Evolutionary conservation across 2,329 filamentous ascomycete genomes (phyloP).

Genomic region (Meredithiella fracta): DNA sequence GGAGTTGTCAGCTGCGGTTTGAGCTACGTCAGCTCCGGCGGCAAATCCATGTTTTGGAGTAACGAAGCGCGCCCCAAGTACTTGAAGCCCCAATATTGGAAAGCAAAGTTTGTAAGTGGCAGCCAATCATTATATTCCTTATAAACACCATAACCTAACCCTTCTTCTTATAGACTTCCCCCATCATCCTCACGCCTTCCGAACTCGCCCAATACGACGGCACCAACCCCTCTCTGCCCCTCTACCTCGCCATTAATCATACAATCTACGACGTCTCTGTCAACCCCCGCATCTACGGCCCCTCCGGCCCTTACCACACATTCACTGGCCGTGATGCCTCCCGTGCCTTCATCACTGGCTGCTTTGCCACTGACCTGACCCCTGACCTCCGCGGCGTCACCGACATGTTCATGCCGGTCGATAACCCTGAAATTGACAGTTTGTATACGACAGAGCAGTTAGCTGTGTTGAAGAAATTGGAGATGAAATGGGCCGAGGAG

Average conservation of each 20-base stretch:
- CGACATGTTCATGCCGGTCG: slow-evolving; percentile 58
- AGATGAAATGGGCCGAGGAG: slow-evolving; percentile 45
- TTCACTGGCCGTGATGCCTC: slow-evolving; percentile 79
- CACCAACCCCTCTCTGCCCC: slow-evolving; percentile 52
- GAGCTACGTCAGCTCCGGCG: slow-evolving; percentile 60
- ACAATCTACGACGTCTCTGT: slow-evolving; percentile 71
- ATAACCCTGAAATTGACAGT: slow-evolving; percentile 44
- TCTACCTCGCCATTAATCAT: slow-evolving; percentile 82
- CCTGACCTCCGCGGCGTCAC: slow-evolving; percentile 77
- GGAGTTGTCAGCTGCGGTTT: slow-evolving; percentile 49
- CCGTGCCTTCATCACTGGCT: slow-evolving; percentile 81
- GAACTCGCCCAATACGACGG: slow-evolving; percentile 67
- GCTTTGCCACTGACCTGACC: slow-evolving; percentile 72
- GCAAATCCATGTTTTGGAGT: slow-evolving; percentile 54
- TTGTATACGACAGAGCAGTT: slow-evolving; percentile 40
- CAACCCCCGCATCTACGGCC: slow-evolving; percentile 55
- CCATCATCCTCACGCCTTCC: slow-evolving; percentile 36
- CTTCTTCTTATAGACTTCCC: slow-evolving; percentile 39
- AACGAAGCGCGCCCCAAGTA: slow-evolving; percentile 45
- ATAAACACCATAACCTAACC: slow-evolving; percentile 2
- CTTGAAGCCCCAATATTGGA: slow-evolving; percentile 40
- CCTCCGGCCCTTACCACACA: slow-evolving; percentile 71
- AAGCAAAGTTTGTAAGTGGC: slow-evolving; percentile 40
- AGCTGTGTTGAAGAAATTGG: slow-evolving; percentile 38
- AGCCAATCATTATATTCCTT: neutral